Evolutionary conservation across 179 eudicot species (phyloP), one percentile per base, ranked within the genome.

Genomic region (Beta corolliflora): DNA sequence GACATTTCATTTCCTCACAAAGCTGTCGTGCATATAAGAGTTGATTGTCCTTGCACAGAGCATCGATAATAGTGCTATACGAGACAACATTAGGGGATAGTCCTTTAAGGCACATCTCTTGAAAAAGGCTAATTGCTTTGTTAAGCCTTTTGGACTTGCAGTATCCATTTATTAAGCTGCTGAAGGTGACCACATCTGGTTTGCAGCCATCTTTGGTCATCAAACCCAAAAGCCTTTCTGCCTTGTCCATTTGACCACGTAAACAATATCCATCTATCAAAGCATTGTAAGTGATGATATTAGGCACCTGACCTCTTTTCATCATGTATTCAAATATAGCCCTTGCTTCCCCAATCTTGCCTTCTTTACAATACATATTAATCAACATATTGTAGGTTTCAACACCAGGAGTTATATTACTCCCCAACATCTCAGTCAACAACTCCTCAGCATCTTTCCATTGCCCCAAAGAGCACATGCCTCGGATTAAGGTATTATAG

Each of bases 31-130:
- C 67, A 75, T 1, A 11, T 19, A 16, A 5, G 2, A 75, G 65
- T 5, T 25, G 12, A 10, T 59, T 44, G 15, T 11, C 52, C 10
- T 78, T 78, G 69, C 72, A 58, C 25, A 84, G 13, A 16, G 81
- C 87, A 50, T 78, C 70, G 14, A 84, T 69, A 3, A 81, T 54
- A 58, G 59, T 21, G 21, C 1, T 78, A 68, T 64, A 82, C 5
- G 25, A 70, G 41, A 50, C 5, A 36, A 75, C 69, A 79, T 79
- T 1, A 3, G 78, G 71, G 21, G 18, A 0, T 4, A 79, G 1
- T 15, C 83, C 75, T 0, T n/a, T 6, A 46, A 1, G 13, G 58
- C 16, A 9, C 67, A 75, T 58, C 29, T 58, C 18, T 10, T 58
- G 23, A 18, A 75, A 29, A 9, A 60, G n/a, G 21, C 21, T 16